These are phyloP conservation scores for Scheffersomyces quercinus DNA, from an alignment of 1,139 yeast genomes.

Conservation along the genomic window DNA sequence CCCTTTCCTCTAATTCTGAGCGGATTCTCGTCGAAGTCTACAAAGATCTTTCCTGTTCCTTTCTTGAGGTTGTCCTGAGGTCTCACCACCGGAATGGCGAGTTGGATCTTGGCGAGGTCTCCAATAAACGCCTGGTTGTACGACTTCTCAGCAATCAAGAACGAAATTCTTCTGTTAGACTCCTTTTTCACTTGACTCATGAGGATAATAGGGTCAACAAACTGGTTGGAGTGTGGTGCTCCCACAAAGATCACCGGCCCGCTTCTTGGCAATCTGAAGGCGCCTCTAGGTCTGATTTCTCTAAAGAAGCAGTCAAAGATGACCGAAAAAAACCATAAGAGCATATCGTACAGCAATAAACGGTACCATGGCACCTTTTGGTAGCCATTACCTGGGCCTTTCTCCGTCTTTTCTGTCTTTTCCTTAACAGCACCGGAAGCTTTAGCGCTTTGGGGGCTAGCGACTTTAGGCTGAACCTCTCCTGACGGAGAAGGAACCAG, in stretches of 20 bases:
- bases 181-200: slow-evolving; percentile 79
- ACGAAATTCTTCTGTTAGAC: slow-evolving; percentile 74
- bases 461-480: too few relatives aligned
- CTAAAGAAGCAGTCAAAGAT: slow-evolving; percentile 69
- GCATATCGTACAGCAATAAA: slow-evolving; percentile 45
- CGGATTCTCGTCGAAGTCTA: slow-evolving; percentile 48
- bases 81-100: slow-evolving; percentile 86
- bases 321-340: slow-evolving; percentile 48
- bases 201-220: slow-evolving; percentile 85
- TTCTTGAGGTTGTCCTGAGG: slow-evolving; percentile 79
- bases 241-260: slow-evolving; percentile 95
- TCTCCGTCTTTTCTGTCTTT: too few relatives aligned
- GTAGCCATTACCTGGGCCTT: slow-evolving; percentile 8
- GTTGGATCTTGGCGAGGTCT: slow-evolving; percentile 67
- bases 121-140: slow-evolving; percentile 72
- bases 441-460: too few relatives aligned
- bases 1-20: slow-evolving; percentile 60
- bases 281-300: slow-evolving; percentile 88
- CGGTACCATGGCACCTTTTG: slow-evolving; percentile 32
- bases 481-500: too few relatives aligned
- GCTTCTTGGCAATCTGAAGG: slow-evolving; percentile 75
- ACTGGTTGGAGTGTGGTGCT: slow-evolving; percentile 97
- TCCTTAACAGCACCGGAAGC: too few relatives aligned
- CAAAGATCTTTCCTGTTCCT: slow-evolving; percentile 61
- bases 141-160: slow-evolving; percentile 84